These are phyloP conservation scores for Trametes cingulata DNA, from an alignment of 768 basidiomycete genomes.

Conservation along the genomic window DNA sequence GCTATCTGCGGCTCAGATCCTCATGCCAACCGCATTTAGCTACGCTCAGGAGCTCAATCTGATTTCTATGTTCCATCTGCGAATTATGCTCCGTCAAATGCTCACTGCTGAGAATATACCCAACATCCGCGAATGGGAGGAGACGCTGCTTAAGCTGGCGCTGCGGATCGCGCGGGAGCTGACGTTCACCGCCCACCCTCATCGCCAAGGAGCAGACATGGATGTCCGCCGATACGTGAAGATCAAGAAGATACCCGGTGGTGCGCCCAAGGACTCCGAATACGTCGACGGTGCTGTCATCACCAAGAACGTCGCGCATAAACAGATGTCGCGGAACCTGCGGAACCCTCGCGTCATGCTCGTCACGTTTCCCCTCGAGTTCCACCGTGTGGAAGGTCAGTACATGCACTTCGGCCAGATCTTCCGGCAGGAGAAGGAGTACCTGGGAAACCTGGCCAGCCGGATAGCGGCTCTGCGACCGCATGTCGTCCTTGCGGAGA, in stretches of 20 bases:
- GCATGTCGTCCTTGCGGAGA: constrained; percentile 89
- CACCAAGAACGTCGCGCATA: constrained; percentile 97
- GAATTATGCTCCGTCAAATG: constrained; percentile 90
- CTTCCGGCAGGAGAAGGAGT: constrained; percentile 89
- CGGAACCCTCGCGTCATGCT: constrained; percentile 93
- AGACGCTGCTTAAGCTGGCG: constrained; percentile 75
- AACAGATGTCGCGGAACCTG: constrained; percentile 83
- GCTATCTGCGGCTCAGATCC: neutral
- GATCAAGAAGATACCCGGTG: constrained; percentile 98
- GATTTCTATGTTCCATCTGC: constrained; percentile 86
- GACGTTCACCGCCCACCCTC: constrained; percentile 68
- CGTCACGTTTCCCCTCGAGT: constrained; percentile 93
- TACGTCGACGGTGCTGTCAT: constrained; percentile 97
- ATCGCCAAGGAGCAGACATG: constrained; percentile 89
- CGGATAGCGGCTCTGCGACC: constrained; percentile 91
- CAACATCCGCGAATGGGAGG: constrained; percentile 86
- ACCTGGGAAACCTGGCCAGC: constrained; percentile 81
- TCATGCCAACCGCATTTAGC: constrained; percentile 39
- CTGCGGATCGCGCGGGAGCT: constrained; percentile 85
- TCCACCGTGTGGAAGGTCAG: constrained; percentile 88
- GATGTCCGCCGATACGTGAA: constrained; percentile 95
- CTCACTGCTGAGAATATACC: constrained; percentile 81
- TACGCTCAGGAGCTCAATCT: constrained; percentile 83
- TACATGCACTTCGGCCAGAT: constrained; percentile 93
- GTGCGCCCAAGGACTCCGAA: constrained; percentile 88